Conservation (phyloP, 768 basidiomycete genomes). For the Termitomyces bulborhizus region DNA sequence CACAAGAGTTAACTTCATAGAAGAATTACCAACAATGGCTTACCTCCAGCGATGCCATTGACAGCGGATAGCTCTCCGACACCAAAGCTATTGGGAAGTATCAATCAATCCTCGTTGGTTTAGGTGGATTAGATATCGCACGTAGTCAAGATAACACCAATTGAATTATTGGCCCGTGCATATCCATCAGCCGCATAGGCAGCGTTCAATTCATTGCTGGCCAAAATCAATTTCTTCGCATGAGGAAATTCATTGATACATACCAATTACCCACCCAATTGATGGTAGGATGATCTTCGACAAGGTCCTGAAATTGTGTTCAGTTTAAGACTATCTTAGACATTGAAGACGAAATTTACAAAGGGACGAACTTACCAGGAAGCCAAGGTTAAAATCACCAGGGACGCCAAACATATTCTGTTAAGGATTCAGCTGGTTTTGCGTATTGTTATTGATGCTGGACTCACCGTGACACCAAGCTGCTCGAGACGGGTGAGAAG, state of each 20-base stretch:
- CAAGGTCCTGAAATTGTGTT: slow-evolving; percentile 50
- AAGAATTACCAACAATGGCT: not conserved
- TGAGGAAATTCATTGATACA: not conserved
- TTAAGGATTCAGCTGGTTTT: not conserved
- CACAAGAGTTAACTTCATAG: slow-evolving; percentile 16
- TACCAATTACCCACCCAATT: slow-evolving; percentile 88
- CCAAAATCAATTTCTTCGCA: not conserved
- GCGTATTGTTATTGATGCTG: not conserved
- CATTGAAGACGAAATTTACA: not conserved
- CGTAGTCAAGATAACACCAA: slow-evolving; percentile 79
- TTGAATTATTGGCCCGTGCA: slow-evolving; percentile 73
- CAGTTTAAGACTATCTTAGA: not conserved
- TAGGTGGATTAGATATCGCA: slow-evolving; percentile 19
- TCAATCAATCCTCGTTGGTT: not conserved
- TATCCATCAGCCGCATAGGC: slow-evolving; percentile 93
- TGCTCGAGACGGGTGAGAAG: slow-evolving; percentile 53
- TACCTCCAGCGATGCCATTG: slow-evolving; percentile 74
- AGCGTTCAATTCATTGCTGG: slow-evolving; percentile 79
- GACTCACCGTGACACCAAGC: slow-evolving; percentile 46
- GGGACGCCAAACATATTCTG: slow-evolving; percentile 82
- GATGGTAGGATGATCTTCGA: slow-evolving; percentile 74
- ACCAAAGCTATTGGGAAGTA: slow-evolving; percentile 52
- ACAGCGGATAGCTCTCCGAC: slow-evolving; percentile 91
- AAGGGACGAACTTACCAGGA: slow-evolving; percentile 31
- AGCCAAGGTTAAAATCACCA: slow-evolving; percentile 81